These are phyloP conservation scores for Lepidopterella palustris DNA, from an alignment of 495 filamentous ascomycete species.

Conservation along the genomic window DNA sequence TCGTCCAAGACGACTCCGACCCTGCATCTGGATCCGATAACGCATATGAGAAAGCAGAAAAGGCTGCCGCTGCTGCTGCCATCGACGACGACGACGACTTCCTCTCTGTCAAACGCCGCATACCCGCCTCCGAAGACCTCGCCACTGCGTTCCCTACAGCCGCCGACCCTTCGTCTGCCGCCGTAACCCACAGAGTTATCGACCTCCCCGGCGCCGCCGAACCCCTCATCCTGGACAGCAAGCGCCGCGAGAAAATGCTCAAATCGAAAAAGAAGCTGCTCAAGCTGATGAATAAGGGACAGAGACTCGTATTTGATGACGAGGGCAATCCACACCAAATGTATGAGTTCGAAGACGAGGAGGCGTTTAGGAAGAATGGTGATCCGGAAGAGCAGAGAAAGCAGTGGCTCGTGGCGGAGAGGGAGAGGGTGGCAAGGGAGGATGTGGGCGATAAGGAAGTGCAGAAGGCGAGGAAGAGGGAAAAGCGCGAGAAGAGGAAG, in stretches of 20 bases:
- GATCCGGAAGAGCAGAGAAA: constrained; percentile 65
- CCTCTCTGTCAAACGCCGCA: constrained; percentile 78
- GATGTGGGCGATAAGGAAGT: constrained; percentile 78
- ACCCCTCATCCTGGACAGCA: constrained; percentile 77
- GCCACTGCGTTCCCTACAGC: constrained; percentile 27
- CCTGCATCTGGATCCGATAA: background rate
- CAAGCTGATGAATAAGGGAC: constrained; percentile 78
- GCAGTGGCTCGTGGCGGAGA: constrained; percentile 68
- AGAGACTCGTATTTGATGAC: constrained; percentile 84
- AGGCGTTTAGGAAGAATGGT: constrained; percentile 66
- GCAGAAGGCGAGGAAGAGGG: constrained; percentile 70
- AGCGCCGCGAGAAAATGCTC: constrained; percentile 85
- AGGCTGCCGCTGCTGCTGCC: constrained; percentile 43
- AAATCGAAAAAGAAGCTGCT: constrained; percentile 89
- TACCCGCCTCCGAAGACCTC: constrained; percentile 44
- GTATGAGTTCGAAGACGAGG: constrained; percentile 83
- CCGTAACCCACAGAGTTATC: constrained; percentile 35
- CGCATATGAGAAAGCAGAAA: constrained; percentile 29
- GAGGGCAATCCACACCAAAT: constrained; percentile 76
- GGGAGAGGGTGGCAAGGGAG: constrained; percentile 61
- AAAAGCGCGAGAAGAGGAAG: constrained; percentile 83
- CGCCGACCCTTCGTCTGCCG: constrained; percentile 33
- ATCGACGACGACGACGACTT: constrained; percentile 69
- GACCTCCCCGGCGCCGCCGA: constrained; percentile 45
- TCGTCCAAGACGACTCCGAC: constrained; percentile 60